Percentiles rank a stretch among this genome's conserved stretches.
phyloP scores from a whole-genome alignment of 73 alveolate genomes.

The Paramecium sonneborni region DNA sequence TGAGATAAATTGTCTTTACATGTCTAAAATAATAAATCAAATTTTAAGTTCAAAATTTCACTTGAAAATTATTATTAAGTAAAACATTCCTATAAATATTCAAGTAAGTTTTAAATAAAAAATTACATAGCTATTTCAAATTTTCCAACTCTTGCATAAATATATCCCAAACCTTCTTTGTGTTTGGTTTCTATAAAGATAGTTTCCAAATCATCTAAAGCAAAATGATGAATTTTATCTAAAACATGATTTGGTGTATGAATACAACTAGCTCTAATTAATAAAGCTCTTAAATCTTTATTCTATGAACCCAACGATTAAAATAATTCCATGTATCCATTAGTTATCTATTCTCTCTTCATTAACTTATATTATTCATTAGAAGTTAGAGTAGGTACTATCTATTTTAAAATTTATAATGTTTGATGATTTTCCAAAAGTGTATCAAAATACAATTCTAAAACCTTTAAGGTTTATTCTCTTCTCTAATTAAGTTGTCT shows the following conservation, averaged over 20 bases:
- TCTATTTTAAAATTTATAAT: neutral
- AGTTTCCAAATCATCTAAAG: neutral
- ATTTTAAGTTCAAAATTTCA: neutral
- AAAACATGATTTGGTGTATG: neutral
- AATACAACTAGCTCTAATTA: neutral
- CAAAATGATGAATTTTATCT: neutral
- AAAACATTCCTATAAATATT: neutral
- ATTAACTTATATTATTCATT: neutral
- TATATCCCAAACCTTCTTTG: conserved; percentile 14
- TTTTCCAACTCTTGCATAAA: conserved; percentile 8
- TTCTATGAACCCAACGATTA: neutral
- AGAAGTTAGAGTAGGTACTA: neutral
- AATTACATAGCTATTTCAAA: neutral
- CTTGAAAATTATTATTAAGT: neutral
- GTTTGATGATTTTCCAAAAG: neutral
- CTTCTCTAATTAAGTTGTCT: neutral
- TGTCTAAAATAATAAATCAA: neutral
- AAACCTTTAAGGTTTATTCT: neutral
- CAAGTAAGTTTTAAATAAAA: neutral
- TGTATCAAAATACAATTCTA: neutral
- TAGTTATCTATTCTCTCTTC: neutral
- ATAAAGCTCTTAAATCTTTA: neutral
- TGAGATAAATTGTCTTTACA: neutral
- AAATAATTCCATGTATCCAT: conserved; percentile 31
- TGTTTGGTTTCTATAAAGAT: neutral